Evolutionary conservation across 2,329 filamentous ascomycete genomes (phyloP), one percentile per base, ranked within the genome.

Genomic region (Furcasterigmium furcatum): DNA sequence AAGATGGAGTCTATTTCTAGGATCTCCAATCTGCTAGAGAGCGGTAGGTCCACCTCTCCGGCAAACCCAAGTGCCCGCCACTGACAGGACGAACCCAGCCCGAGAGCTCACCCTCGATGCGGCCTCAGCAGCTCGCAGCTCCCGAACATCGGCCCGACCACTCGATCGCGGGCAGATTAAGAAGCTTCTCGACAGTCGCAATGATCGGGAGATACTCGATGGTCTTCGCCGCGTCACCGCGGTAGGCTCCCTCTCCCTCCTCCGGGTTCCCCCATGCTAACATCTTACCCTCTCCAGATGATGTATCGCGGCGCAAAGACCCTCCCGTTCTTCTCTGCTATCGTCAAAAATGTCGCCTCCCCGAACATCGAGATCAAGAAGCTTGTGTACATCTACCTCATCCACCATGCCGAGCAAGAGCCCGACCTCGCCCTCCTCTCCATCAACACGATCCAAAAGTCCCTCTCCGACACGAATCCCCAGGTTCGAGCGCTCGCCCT

Each of bases 381-480:
- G 67, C 83, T 99, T 46, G 94, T 99, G 51, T 99, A 99, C 74
- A 95, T 96, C 63, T 99, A 96, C 69, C 84, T 99, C 51, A 86
- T 97, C 49, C 89, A 95, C 63, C 91, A 99, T 77, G 94, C 94
- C 64, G 94, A 97, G 65, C 84, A 91, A 52, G 94, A 97, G 61
- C 94, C 92, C 47, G 94, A 99, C 67, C 87, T 96, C 38, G 91
- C 94, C 18, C 79, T 99, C 30, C 79, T 99, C 38, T 96, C 91
- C 48, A 96, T 99, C 78, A 99, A 99, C 69, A 95, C 94, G 7
- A 97, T 99, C 57, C 94, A 99, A 63, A 97, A 96, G 68, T 96
- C 92, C 9, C 80, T 99, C 47, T 95, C 91, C 20, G 94, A 99
- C 67, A 77, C 85, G 47, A 96, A 91, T 63, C 89, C 94, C 2